A percentile compares a stretch with the other conserved stretches of the same genome.
Evolutionary conservation across 441 rosid species (phyloP).

Genomic region (Populus trichocarpa): DNA sequence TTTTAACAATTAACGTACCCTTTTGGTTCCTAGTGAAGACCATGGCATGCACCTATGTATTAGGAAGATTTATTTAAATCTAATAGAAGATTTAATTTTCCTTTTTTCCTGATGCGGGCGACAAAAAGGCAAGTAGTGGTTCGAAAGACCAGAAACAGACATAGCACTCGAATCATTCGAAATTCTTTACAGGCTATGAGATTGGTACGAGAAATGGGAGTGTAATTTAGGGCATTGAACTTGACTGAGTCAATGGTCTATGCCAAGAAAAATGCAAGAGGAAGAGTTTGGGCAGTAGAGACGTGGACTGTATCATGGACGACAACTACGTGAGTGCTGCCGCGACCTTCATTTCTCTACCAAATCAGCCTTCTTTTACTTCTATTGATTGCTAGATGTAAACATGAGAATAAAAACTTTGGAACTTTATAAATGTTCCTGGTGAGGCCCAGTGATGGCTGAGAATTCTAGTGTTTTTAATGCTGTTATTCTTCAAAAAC

Average conservation of each 20-base stretch:
- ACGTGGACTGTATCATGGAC: constrained; percentile 5
- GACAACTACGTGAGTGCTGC: constrained; percentile 33
- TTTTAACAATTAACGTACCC: not conserved
- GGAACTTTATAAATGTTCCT: not conserved
- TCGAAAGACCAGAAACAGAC: constrained; percentile 26
- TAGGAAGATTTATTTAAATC: constrained; percentile 12
- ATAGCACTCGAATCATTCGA: constrained; percentile 11
- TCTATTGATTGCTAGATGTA: not conserved
- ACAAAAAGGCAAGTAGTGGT: constrained; percentile 31
- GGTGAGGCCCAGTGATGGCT: not conserved
- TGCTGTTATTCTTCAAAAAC: not conserved
- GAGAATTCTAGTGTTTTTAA: not conserved
- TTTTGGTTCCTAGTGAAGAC: not conserved
- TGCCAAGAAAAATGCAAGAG: constrained; percentile 1
- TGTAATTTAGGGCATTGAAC: not conserved
- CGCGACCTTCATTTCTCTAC: constrained; percentile 26
- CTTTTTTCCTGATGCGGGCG: constrained; percentile 12
- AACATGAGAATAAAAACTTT: not conserved
- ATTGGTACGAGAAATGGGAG: not conserved
- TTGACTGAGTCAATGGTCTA: constrained; percentile 14
- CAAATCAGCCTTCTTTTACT: constrained; percentile 38
- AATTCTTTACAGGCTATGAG: not conserved
- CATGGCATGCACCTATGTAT: not conserved
- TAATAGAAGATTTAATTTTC: not conserved
- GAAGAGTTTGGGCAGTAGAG: not conserved